Evolutionary conservation across 192 early-diverging fungal species (phyloP), one percentile per base, ranked within the genome.

Genomic region (Dispira simplex): DNA sequence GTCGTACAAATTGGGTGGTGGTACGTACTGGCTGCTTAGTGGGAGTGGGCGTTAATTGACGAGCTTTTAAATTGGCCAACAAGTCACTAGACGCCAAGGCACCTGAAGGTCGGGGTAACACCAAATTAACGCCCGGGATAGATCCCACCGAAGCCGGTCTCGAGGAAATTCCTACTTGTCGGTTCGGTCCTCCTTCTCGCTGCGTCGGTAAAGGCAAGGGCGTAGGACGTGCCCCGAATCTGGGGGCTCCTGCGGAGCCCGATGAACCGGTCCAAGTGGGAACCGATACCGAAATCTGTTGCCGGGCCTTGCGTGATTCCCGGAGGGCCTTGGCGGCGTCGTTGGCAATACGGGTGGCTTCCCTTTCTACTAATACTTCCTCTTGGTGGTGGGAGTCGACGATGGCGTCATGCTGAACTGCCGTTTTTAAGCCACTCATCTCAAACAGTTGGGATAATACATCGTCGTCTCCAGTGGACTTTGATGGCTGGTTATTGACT

Each of bases 251-350:
- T 20, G 79, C 82, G 26, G 64, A 52, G 3, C 92, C 92, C 8
- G 79, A 89, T 10, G 75, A 73, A 11, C 95, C 95, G 3, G 95
- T 98, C 88, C 91, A 98, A 3, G 95, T 98, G 0, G 92, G 90
- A 16, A 85, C 78, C 12, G 77, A 79, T 45, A 92, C 78, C 52
- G 85, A 82, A 16, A 74, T 59, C 44, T 78, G 72, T 39, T 84
- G 73, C 14, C 86, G 73, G 11, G 74, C 67, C 66, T 83, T 78
- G 49, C 91, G 79, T 0, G 86, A 89, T 39, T 81, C 77, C 46
- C 81, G 85, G 56, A 98, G 69, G 1, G 88, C 90, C 4, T 69
- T 77, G 20, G 87, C 79, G 1, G 94, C 96, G 43, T 84, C 80
- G 45, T 84, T 73, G 5, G 93, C 94, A 43, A 97, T 81, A 2